phyloP scores from a whole-genome alignment of 371 early-diverging fungal genomes.

The Saksenaea vasiformis region DNA sequence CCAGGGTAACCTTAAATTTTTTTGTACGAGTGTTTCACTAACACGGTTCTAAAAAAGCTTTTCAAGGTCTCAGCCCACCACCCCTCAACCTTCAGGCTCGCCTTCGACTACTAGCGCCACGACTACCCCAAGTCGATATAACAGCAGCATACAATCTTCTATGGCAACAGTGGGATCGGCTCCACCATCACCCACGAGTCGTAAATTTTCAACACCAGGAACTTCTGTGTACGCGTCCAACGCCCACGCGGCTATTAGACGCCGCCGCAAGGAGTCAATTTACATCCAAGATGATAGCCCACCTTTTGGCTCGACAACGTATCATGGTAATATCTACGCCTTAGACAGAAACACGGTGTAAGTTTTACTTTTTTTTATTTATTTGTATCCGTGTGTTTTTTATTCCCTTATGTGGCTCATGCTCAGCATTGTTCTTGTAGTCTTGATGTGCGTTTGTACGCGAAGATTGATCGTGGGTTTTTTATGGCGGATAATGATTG shows the following conservation, averaged over 20 bases:
- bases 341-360: constrained; percentile 65
- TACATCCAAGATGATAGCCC: constrained; percentile 48
- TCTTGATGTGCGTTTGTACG: constrained; percentile 50
- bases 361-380: constrained; percentile 8
- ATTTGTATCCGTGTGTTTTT: not conserved
- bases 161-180: not conserved
- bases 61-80: constrained; percentile 18
- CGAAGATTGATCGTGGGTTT: constrained; percentile 81
- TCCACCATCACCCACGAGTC: not conserved
- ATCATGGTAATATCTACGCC: constrained; percentile 60
- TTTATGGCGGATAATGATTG: constrained; percentile 81
- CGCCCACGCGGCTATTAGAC: constrained; percentile 10
- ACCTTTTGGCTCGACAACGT: constrained; percentile 66
- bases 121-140: not conserved
- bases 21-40: constrained; percentile 3
- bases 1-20: constrained; percentile 8
- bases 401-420: not conserved
- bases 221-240: constrained; percentile 10
- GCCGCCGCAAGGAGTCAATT: constrained; percentile 13
- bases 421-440: constrained; percentile 6
- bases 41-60: constrained; percentile 2
- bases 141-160: not conserved
- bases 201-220: constrained; percentile 7
- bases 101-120: constrained; percentile 7
- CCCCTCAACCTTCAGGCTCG: constrained; percentile 16